phyloP scores from a whole-genome alignment of 148 eudicot genomes.

The Linanthus parryae region DNA sequence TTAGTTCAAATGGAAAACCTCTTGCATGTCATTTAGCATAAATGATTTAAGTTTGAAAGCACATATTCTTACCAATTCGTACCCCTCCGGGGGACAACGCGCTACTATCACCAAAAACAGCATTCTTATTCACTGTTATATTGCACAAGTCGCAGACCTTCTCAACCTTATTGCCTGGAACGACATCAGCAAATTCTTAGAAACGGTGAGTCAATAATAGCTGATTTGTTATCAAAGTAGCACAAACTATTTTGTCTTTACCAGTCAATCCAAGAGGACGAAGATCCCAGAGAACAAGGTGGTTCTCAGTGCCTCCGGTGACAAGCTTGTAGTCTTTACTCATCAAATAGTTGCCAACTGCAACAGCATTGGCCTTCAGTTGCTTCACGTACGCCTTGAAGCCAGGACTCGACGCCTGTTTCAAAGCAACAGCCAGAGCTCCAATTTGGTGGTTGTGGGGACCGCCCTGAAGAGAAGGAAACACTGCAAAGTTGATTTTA shows the following conservation, averaged over 20 bases:
- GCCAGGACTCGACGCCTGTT: constrained; percentile 81
- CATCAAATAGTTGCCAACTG: constrained; percentile 84
- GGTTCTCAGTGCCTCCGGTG: constrained; percentile 96
- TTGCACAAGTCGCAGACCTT: constrained; percentile 95
- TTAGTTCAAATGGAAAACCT: no score
- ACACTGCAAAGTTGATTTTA: constrained; percentile 91
- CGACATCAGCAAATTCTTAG: constrained; percentile 1
- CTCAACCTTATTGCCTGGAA: constrained; percentile 95
- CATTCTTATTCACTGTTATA: constrained; percentile 99
- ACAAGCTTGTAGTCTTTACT: constrained; percentile 85
- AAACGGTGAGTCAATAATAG: background rate
- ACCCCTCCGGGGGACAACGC: constrained; percentile 98
- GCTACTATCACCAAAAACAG: constrained; percentile 98
- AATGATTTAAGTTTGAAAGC: no score
- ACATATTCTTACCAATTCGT: constrained; percentile 85
- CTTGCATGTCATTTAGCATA: no score
- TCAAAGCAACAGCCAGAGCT: constrained; percentile 92
- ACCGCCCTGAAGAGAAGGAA: constrained; percentile 96
- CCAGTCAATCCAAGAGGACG: constrained; percentile 98
- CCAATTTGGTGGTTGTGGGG: constrained; percentile 99
- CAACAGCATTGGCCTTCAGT: constrained; percentile 95
- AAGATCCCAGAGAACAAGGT: constrained; percentile 98
- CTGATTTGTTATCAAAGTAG: background rate
- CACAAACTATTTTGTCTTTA: constrained; percentile 11
- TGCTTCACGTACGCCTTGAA: constrained; percentile 98